These are phyloP conservation scores for Rhynchospora breviuscula DNA, from an alignment of 176 grass and related monocot species.

Conservation along the genomic window DNA sequence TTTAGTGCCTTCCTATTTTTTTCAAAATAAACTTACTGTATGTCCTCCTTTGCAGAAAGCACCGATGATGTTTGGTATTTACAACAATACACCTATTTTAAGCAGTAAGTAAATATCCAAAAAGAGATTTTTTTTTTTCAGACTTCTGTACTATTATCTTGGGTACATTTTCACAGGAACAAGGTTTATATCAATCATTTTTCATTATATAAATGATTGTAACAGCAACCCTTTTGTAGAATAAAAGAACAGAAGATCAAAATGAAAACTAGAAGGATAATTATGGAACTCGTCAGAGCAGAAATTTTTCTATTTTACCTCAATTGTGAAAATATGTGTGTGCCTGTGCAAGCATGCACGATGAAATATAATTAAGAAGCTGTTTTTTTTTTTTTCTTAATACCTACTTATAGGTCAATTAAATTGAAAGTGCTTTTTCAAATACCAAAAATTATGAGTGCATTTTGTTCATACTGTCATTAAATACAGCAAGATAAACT, in stretches of 20 bases:
- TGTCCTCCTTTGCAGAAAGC: neutral
- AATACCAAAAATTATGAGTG: neutral
- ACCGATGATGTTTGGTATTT: neutral
- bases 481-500: conserved; percentile 18
- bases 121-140: neutral
- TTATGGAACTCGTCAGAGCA: neutral
- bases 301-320: neutral
- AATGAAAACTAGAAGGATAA: neutral
- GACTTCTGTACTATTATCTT: neutral
- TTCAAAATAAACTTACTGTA: neutral
- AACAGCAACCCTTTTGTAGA: neutral
- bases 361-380: neutral
- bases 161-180: neutral
- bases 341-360: neutral
- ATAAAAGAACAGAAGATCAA: neutral
- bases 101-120: neutral
- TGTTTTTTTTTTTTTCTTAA: neutral
- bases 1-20: neutral
- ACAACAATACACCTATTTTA: neutral
- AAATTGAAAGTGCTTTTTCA: neutral
- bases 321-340: neutral
- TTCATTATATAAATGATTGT: neutral
- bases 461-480: neutral
- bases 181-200: neutral
- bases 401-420: neutral